These are phyloP conservation scores for Trichoderma endophyticum DNA, from an alignment of 2,329 filamentous ascomycete species.

Conservation along the genomic window DNA sequence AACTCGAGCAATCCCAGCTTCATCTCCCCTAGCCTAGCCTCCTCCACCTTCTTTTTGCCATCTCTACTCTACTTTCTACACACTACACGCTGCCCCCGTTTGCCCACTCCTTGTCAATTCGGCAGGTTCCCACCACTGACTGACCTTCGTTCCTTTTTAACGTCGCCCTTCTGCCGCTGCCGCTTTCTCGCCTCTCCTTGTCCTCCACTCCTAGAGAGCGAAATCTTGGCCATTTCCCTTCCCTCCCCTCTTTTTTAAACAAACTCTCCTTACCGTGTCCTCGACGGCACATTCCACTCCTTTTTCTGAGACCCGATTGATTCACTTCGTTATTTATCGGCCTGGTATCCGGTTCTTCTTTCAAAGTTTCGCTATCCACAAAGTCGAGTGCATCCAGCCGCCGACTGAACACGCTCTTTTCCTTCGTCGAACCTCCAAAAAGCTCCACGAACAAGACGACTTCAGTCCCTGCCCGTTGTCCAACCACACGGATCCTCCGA, in stretches of 20 bases:
- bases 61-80: slow-evolving; percentile 7
- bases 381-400: slow-evolving; percentile 17
- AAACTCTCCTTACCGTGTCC: slow-evolving; percentile 27
- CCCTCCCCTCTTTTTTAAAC: neutral
- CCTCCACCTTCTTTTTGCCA: slow-evolving; percentile 2
- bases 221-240: slow-evolving; percentile 8
- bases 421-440: neutral
- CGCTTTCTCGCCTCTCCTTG: slow-evolving; percentile 24
- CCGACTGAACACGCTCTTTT: slow-evolving; percentile 14
- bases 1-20: slow-evolving; percentile 13
- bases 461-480: slow-evolving; percentile 25
- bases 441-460: neutral
- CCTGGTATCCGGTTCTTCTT: slow-evolving; percentile 10
- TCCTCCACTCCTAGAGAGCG: slow-evolving; percentile 23
- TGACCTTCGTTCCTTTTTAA: slow-evolving; percentile 30
- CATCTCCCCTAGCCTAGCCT: neutral
- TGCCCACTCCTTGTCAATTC: slow-evolving; percentile 6
- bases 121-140: slow-evolving; percentile 9
- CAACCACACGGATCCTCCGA: slow-evolving; percentile 18
- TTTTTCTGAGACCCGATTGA: slow-evolving; percentile 19
- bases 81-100: slow-evolving; percentile 1
- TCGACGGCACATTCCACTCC: slow-evolving; percentile 34
- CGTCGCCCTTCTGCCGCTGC: slow-evolving; percentile 24
- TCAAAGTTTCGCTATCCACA: slow-evolving; percentile 8
- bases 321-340: slow-evolving; percentile 14